These are phyloP conservation scores for Colletotrichum endophyticum DNA, from an alignment of 2,329 filamentous ascomycete species.

Conservation along the genomic window DNA sequence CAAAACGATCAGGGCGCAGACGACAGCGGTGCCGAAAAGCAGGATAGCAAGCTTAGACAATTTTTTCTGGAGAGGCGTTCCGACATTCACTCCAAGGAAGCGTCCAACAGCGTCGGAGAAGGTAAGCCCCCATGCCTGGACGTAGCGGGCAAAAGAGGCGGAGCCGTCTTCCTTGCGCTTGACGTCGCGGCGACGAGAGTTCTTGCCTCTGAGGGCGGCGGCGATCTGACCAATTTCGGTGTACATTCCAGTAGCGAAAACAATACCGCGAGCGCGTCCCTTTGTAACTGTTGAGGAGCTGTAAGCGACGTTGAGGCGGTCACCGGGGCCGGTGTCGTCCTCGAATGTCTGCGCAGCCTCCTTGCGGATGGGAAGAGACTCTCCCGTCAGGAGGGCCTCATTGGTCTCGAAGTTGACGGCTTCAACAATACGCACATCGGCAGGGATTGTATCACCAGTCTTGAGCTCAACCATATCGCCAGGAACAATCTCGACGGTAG, in stretches of 20 bases:
- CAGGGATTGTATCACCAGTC: constrained; percentile 66
- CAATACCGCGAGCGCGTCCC: constrained; percentile 63
- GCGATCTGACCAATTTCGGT: constrained; percentile 70
- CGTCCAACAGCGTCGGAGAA: constrained; percentile 40
- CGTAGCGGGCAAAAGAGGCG: constrained; percentile 30
- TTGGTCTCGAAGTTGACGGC: constrained; percentile 73
- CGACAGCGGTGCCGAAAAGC: constrained; percentile 64
- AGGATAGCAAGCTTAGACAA: constrained; percentile 72
- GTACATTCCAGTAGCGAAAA: constrained; percentile 65
- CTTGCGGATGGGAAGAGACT: constrained; percentile 66
- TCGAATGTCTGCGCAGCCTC: constrained; percentile 47
- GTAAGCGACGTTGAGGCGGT: constrained; percentile 67
- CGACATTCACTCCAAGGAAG: constrained; percentile 57
- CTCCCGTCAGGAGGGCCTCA: constrained; percentile 68
- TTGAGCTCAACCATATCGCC: constrained; percentile 62
- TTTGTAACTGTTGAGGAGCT: constrained; percentile 68
- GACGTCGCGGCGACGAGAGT: constrained; percentile 36
- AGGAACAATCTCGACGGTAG: constrained; percentile 53
- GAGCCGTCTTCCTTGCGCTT: constrained; percentile 50
- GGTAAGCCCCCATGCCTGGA: constrained; percentile 42
- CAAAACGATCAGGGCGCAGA: constrained; percentile 51
- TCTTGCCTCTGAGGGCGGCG: constrained; percentile 44
- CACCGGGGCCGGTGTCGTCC: constrained; percentile 52
- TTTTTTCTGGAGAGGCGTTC: constrained; percentile 73
- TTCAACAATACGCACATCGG: constrained; percentile 61